A percentile compares a stretch with the other conserved stretches of the same genome.
Conservation (phyloP, 176 grass and related monocot genomes). For the Miscanthus lutarioriparius region DNA sequence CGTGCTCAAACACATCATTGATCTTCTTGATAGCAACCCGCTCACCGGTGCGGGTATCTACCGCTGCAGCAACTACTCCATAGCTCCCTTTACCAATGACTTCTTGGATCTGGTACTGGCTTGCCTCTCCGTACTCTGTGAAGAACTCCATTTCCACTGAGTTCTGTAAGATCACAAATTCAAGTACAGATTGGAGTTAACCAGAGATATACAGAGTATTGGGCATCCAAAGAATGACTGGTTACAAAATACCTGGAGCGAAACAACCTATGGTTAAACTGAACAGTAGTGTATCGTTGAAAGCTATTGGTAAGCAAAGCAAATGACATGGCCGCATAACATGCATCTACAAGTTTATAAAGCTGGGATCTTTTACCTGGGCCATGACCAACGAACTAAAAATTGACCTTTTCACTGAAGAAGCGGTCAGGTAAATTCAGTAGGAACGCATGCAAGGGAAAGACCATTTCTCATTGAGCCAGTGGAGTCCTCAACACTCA, state of each 20-base stretch:
- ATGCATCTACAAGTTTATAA: constrained; percentile 10
- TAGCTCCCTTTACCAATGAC: constrained; percentile 93
- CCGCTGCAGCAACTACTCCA: constrained; percentile 81
- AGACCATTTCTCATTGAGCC: constrained; percentile 22
- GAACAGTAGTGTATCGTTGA: neutral
- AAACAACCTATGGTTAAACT: constrained; percentile 12
- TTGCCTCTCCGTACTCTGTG: constrained; percentile 88
- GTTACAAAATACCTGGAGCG: neutral
- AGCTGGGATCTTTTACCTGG: neutral
- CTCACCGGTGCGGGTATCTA: constrained; percentile 78
- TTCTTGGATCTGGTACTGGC: constrained; percentile 86
- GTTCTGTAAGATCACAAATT: constrained; percentile 42
- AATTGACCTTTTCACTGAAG: constrained; percentile 18
- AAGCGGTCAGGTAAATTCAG: constrained; percentile 12
- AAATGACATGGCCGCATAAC: neutral
- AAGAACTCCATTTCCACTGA: constrained; percentile 79
- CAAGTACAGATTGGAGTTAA: constrained; percentile 28
- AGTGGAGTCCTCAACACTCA: neutral
- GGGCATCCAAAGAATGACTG: neutral
- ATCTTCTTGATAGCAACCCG: constrained; percentile 96
- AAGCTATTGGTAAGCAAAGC: neutral
- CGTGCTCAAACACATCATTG: constrained; percentile 95
- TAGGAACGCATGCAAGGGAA: constrained; percentile 15
- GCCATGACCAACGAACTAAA: constrained; percentile 16
- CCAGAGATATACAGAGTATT: neutral